phyloP scores from a whole-genome alignment of 2,329 filamentous ascomycete genomes.

The Fusarium subglutinans region DNA sequence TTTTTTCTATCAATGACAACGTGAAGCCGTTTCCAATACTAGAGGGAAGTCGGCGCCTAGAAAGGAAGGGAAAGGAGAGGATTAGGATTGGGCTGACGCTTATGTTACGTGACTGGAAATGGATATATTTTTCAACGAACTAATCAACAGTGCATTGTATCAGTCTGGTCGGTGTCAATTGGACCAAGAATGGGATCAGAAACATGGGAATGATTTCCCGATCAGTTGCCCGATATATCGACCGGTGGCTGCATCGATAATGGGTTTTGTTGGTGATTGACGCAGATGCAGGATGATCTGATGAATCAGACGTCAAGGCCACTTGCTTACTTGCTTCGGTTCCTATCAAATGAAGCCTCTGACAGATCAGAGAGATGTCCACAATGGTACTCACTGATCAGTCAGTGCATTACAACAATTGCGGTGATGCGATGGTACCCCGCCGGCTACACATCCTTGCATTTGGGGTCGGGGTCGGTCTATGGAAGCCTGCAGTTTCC shows the following conservation, averaged over 20 bases:
- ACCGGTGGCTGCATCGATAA: constrained; percentile 7
- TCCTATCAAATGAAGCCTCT: constrained; percentile 30
- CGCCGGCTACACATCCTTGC: constrained; percentile 16
- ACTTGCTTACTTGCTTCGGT: neutral
- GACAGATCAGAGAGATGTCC: constrained; percentile 3
- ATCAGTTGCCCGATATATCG: constrained; percentile 31
- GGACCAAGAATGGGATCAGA: neutral
- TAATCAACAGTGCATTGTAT: constrained; percentile 7
- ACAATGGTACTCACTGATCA: constrained; percentile 3
- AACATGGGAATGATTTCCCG: constrained; percentile 21
- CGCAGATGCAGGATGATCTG: constrained; percentile 23
- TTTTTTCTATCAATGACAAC: constrained; percentile 22
- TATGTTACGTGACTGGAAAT: constrained; percentile 25
- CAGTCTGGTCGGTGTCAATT: neutral
- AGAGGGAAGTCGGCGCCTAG: neutral
- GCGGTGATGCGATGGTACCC: constrained; percentile 6
- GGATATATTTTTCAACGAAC: neutral
- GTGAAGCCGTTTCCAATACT: constrained; percentile 1
- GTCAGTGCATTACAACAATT: constrained; percentile 1
- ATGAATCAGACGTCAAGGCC: constrained; percentile 26
- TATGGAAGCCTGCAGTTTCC: constrained; percentile 15
- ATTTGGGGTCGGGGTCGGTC: neutral
- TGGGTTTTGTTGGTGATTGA: neutral
- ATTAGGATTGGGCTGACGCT: constrained; percentile 33
- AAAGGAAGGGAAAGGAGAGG: constrained; percentile 1